Evolutionary conservation across 192 early-diverging fungal species (phyloP), one percentile per base, ranked within the genome.

Genomic region (Chytriomyces sp.): DNA sequence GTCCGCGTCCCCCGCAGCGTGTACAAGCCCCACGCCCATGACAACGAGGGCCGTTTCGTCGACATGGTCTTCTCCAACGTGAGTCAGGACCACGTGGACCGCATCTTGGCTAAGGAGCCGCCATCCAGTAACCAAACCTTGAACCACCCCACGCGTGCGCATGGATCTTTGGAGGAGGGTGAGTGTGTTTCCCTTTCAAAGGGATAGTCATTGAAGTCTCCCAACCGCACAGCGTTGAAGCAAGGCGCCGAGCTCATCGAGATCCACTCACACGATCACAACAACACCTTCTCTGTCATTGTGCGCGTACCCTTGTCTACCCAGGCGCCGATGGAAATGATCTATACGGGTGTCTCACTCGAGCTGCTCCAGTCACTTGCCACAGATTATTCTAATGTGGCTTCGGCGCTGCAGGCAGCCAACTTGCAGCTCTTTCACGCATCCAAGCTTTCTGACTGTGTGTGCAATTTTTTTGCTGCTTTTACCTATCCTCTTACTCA

Each of bases 201-300:
- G n/a, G n/a, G n/a, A n/a, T n/a, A n/a, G n/a, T n/a, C n/a, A n/a
- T n/a, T n/a, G n/a, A n/a, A n/a, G n/a, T n/a, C 44, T 3, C 44
- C 44, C 44, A 49, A n/a, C 44, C 14, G 22, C 14, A 0, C 1
- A 59, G 68, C 68, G 6, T 28, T 59, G 12, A 14, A 25, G 2
- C 54, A 59, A 10, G 56, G 56, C 30, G 68, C 56, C n/a, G 14
- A 12, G 25, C 19, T 70, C n/a, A 6, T 26, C 2, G 68, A 57
- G 39, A 31, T 70, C 38, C 54, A 70, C 25, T 10, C 39, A 2
- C 68, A 70, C 39, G 68, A 59, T 22, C 6, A 57, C 56, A 59
- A 58, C 55, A 70, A 44, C 68, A 25, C 33, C 7, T 70, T 59
- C 38, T 70, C 68, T 41, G 68, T 70, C 34, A 70, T 37, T 19